Evolutionary conservation across 306 rosid genomes (phyloP).

Genomic region (Chamaecrista fasciculata): DNA sequence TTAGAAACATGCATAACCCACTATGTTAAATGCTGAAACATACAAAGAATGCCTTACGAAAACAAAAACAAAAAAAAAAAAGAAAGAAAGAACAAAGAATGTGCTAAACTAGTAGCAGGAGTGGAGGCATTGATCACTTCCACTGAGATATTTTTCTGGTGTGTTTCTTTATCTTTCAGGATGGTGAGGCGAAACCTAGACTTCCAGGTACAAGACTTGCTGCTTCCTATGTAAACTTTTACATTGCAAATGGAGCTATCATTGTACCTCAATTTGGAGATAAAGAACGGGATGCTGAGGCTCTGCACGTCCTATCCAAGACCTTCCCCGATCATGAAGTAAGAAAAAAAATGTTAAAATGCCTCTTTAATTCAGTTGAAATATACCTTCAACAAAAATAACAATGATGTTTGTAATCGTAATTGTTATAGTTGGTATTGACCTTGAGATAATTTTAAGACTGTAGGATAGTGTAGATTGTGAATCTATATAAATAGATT

Average conservation of each 20-base stretch:
- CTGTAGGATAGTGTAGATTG: not conserved
- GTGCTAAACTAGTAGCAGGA: too few species aligned
- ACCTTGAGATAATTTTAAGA: constrained; percentile 11
- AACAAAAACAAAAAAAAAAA: too few species aligned
- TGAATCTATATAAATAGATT: not conserved
- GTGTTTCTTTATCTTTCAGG: constrained; percentile 37
- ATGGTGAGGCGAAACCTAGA: constrained; percentile 60
- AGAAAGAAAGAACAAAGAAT: too few species aligned
- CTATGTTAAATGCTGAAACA: constrained; percentile 3
- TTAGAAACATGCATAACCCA: constrained; percentile 6
- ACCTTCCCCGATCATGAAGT: constrained; percentile 75
- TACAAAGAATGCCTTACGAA: constrained; percentile 13
- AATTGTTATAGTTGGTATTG: constrained; percentile 19
- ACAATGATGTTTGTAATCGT: not conserved
- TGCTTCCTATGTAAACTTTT: constrained; percentile 88
- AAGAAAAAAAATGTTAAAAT: constrained; percentile 37
- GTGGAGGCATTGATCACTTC: too few species aligned
- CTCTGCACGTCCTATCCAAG: constrained; percentile 59
- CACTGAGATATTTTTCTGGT: constrained; percentile 2
- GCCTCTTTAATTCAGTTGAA: constrained; percentile 19
- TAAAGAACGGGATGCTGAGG: constrained; percentile 79
- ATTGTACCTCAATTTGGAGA: constrained; percentile 89
- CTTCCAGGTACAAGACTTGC: constrained; percentile 75
- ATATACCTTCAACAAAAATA: not conserved
- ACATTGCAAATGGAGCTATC: constrained; percentile 83